Evolutionary conservation across 495 filamentous ascomycete genomes (phyloP).

Genomic region (Articulospora tetracladia): DNA sequence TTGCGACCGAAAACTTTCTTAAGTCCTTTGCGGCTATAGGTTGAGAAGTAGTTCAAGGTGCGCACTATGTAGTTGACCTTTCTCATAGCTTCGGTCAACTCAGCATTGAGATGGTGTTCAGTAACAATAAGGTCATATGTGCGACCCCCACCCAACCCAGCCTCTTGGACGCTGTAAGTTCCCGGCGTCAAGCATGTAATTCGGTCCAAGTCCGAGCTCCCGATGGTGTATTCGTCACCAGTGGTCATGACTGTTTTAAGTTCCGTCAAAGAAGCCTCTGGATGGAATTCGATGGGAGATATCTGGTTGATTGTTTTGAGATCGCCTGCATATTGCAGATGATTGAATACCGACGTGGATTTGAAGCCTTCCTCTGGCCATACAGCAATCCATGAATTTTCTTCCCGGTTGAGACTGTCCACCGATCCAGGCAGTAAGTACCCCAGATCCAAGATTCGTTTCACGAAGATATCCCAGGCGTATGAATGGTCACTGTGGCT

Average conservation of each 20-base stretch:
- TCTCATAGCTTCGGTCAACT: slow-evolving; percentile 23
- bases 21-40: slow-evolving; percentile 11
- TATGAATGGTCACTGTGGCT: slow-evolving; percentile 15
- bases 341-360: slow-evolving; percentile 24
- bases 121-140: slow-evolving; percentile 24
- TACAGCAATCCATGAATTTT: slow-evolving; percentile 30
- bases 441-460: slow-evolving; percentile 21
- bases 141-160: slow-evolving; percentile 14
- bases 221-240: slow-evolving; percentile 26
- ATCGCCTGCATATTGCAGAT: slow-evolving; percentile 28
- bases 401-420: slow-evolving; percentile 20
- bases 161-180: slow-evolving; percentile 24
- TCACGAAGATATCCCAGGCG: slow-evolving; percentile 31
- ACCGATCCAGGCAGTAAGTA: slow-evolving; percentile 31
- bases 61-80: slow-evolving; percentile 24
- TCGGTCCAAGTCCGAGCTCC: slow-evolving; percentile 23
- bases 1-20: slow-evolving; percentile 7
- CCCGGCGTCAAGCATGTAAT: slow-evolving; percentile 28
- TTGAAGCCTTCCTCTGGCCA: slow-evolving; percentile 35
- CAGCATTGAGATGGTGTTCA: slow-evolving; percentile 24
- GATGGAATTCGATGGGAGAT: slow-evolving; percentile 26
- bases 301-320: slow-evolving; percentile 30
- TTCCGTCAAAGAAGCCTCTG: slow-evolving; percentile 18
- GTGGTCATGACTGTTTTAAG: slow-evolving; percentile 29
- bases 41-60: slow-evolving; percentile 16